A percentile compares a stretch with the other conserved stretches of the same genome.
Evolutionary conservation across 805 yeast genomes (phyloP).

Genomic region (Wickerhamomyces mucosus): DNA sequence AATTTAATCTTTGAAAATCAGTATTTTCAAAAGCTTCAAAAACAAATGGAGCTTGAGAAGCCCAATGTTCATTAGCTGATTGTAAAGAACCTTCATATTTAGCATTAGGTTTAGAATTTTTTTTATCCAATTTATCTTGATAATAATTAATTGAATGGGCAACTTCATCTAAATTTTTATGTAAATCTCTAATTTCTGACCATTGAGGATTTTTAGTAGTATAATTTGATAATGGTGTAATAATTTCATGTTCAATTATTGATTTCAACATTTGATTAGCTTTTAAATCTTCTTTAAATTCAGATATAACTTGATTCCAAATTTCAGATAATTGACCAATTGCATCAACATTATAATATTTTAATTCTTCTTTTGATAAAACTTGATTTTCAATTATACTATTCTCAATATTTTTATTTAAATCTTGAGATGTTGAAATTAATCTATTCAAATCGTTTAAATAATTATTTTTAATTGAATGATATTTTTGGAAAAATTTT

Average conservation of each 20-base stretch:
- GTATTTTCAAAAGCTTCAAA: conserved; percentile 67
- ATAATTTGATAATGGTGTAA: conserved; percentile 44
- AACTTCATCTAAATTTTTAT: conserved; percentile 33
- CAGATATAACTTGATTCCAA: conserved; percentile 35
- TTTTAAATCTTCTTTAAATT: conserved; percentile 35
- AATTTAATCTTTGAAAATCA: conserved; percentile 51
- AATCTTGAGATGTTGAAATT: conserved; percentile 18
- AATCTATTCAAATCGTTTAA: conserved; percentile 13
- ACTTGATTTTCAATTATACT: conserved; percentile 30
- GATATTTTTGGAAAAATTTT: conserved; percentile 42
- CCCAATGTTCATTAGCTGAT: conserved; percentile 56
- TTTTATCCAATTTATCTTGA: conserved; percentile 31
- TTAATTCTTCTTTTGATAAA: conserved; percentile 33
- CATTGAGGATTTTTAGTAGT: conserved; percentile 44
- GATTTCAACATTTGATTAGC: conserved; percentile 39
- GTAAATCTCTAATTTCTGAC: conserved; percentile 42
- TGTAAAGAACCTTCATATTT: conserved; percentile 32
- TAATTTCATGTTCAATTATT: conserved; percentile 42
- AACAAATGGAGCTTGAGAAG: conserved; percentile 64
- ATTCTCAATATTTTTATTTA: conserved; percentile 23
- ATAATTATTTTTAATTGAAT: conserved; percentile 16
- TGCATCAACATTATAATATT: conserved; percentile 38
- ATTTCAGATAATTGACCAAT: conserved; percentile 34
- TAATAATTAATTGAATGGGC: conserved; percentile 33
- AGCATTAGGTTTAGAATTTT: conserved; percentile 13